These are phyloP conservation scores for Pholiota molesta DNA, from an alignment of 768 basidiomycete species.

Conservation along the genomic window DNA sequence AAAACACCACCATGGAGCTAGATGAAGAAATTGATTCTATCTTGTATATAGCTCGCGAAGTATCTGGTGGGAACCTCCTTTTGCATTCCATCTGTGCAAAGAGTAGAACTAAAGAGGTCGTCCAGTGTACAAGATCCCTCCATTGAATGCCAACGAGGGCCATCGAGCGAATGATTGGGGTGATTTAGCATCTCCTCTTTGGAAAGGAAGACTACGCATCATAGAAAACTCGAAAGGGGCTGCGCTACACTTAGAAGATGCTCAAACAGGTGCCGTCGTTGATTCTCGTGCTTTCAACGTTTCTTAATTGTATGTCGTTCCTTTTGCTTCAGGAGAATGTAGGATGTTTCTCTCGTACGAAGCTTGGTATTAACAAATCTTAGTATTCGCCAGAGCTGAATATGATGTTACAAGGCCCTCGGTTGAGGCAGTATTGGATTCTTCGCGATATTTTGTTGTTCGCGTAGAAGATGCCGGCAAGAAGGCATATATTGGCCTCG, in stretches of 20 bases:
- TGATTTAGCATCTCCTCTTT: constrained; percentile 77
- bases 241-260: constrained; percentile 79
- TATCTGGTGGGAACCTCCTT: constrained; percentile 64
- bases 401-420: constrained; percentile 80
- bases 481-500: constrained; percentile 93
- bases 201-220: constrained; percentile 91
- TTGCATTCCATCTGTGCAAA: not conserved
- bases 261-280: constrained; percentile 63
- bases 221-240: constrained; percentile 75
- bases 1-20: constrained; percentile 37
- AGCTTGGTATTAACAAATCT: constrained; percentile 22
- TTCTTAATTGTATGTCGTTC: constrained; percentile 6
- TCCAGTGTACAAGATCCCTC: constrained; percentile 89
- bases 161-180: constrained; percentile 95
- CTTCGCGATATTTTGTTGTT: constrained; percentile 93
- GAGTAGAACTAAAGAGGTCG: constrained; percentile 2
- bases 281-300: not conserved
- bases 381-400: constrained; percentile 86
- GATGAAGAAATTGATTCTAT: constrained; percentile 90
- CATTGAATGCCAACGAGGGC: constrained; percentile 83
- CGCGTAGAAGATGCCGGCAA: constrained; percentile 86
- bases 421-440: constrained; percentile 96
- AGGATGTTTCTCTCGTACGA: constrained; percentile 28
- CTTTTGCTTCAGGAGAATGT: constrained; percentile 58
- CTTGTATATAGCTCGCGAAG: constrained; percentile 86